phyloP scores from a whole-genome alignment of 139 green algal species.

The Micractinium sp. region DNA sequence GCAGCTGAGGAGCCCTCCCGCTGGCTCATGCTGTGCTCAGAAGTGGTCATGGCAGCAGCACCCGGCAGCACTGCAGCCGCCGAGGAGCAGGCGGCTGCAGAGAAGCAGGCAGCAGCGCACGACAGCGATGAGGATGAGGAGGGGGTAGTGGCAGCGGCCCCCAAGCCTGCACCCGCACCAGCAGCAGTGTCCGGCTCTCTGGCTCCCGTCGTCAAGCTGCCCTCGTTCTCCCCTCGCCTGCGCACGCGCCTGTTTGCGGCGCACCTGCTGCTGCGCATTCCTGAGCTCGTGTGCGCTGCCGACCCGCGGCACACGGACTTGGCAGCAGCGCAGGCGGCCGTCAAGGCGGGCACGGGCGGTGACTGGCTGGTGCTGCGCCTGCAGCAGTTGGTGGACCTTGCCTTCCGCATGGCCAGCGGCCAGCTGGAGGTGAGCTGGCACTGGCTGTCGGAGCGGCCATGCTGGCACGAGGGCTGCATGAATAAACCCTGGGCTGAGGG shows the following conservation, averaged over 20 bases:
- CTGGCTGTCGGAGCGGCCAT: neutral
- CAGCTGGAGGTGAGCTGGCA: conserved; percentile 43
- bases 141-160: neutral
- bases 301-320: conserved; percentile 73
- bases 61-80: conserved; percentile 4
- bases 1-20: conserved; percentile 52
- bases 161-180: neutral
- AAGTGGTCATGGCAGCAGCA: conserved; percentile 64
- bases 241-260: conserved; percentile 85
- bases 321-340: conserved; percentile 31
- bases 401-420: conserved; percentile 79
- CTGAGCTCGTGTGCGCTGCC: conserved; percentile 43
- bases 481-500: too few species aligned
- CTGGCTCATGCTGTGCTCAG: conserved; percentile 70
- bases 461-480: too few species aligned
- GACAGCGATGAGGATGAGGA: conserved; percentile 53
- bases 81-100: neutral
- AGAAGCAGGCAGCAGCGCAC: neutral
- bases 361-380: conserved; percentile 77
- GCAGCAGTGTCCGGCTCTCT: conserved; percentile 1
- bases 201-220: neutral
- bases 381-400: conserved; percentile 80
- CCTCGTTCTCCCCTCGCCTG: conserved; percentile 61
- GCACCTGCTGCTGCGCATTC: conserved; percentile 68
- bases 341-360: neutral